Evolutionary conservation across 129 eudicot species (phyloP).

Genomic region (Flaveria sonorensis): DNA sequence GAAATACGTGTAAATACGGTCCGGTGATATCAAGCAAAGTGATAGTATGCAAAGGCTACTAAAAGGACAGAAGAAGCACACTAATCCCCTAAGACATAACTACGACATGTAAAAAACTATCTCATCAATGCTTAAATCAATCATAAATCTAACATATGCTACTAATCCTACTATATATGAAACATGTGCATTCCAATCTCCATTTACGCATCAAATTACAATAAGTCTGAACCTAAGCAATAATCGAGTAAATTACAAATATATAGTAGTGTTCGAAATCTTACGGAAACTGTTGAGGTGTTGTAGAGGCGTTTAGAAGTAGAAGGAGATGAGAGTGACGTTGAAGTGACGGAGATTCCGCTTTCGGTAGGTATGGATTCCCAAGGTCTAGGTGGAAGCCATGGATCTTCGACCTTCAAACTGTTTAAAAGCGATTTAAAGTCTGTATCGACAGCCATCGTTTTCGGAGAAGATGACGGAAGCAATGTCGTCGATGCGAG

Average conservation of each 20-base stretch:
- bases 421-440: conserved; percentile 40
- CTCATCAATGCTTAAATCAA: background rate
- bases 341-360: conserved; percentile 36
- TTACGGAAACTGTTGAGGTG: conserved; percentile 62
- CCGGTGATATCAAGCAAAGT: too few species aligned
- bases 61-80: too few species aligned
- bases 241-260: conserved; percentile 6
- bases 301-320: conserved; percentile 33
- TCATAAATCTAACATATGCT: conserved; percentile 7
- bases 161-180: background rate
- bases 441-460: conserved; percentile 49
- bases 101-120: too few species aligned
- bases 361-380: conserved; percentile 78
- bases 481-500: conserved; percentile 1
- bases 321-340: conserved; percentile 32
- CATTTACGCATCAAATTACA: background rate
- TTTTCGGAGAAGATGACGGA: conserved; percentile 9
- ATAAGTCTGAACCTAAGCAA: background rate
- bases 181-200: background rate
- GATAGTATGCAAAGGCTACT: too few species aligned
- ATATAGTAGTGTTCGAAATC: conserved; percentile 10
- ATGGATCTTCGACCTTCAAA: conserved; percentile 51
- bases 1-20: too few species aligned
- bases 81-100: too few species aligned
- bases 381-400: conserved; percentile 70